These are phyloP conservation scores for Dryadomyces sulphureus DNA, from an alignment of 2,329 filamentous ascomycete species.

Conservation along the genomic window DNA sequence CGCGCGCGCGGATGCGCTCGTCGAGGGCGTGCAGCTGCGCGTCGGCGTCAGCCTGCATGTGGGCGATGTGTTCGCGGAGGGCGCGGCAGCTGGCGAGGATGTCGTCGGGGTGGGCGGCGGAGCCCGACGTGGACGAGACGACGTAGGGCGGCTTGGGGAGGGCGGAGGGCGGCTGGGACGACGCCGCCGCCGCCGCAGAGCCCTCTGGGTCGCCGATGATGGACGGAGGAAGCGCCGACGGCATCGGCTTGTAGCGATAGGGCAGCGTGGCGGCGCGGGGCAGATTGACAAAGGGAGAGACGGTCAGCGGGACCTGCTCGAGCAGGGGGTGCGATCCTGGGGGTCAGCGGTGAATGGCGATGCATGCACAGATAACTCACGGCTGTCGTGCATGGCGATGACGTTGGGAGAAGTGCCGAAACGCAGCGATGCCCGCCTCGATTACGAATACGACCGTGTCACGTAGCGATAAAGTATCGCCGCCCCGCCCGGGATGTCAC, in stretches of 20 bases:
- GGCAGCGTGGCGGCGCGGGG: conserved; percentile 82
- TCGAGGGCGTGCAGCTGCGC: conserved; percentile 56
- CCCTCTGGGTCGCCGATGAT: conserved; percentile 27
- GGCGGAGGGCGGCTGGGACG: neutral
- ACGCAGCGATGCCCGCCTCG: neutral
- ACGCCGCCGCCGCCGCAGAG: conserved; percentile 17
- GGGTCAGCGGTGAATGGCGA: conserved; percentile 4
- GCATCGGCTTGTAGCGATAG: conserved; percentile 86
- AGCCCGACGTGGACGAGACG: conserved; percentile 60
- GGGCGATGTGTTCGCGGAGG: conserved; percentile 60
- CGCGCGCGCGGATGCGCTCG: conserved; percentile 45
- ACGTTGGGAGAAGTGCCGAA: neutral
- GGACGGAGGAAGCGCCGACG: conserved; percentile 67
- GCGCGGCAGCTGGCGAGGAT: conserved; percentile 72
- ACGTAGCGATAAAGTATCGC: too few relatives aligned
- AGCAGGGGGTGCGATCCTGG: conserved; percentile 71
- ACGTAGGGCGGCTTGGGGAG: conserved; percentile 52
- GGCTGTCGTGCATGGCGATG: conserved; percentile 9
- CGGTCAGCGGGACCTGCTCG: conserved; percentile 81
- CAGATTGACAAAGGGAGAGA: conserved; percentile 86
- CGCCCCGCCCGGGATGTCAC: too few relatives aligned
- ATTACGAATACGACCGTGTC: too few relatives aligned
- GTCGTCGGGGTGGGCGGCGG: conserved; percentile 73
- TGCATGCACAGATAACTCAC: conserved; percentile 2
- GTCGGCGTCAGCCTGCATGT: conserved; percentile 53